A percentile compares a stretch with the other conserved stretches of the same genome.
These are phyloP conservation scores for Rosa rugosa DNA, from an alignment of 306 rosid species.

Conservation along the genomic window DNA sequence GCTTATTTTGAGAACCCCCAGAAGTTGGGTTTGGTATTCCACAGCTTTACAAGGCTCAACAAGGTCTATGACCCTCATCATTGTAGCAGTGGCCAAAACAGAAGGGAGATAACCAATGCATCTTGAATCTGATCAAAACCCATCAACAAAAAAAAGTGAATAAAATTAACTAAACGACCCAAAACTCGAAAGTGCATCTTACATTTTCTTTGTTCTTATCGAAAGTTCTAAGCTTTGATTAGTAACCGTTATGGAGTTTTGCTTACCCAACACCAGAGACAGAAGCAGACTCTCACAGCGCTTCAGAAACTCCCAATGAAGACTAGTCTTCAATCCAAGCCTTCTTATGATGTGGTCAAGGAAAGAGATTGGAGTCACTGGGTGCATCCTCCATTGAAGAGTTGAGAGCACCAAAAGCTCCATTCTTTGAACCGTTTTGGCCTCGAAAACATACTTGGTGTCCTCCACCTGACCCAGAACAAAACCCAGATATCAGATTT, in stretches of 20 bases:
- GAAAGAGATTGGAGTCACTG: conserved; percentile 85
- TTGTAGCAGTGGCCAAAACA: conserved; percentile 86
- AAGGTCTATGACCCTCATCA: conserved; percentile 71
- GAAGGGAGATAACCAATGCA: conserved; percentile 83
- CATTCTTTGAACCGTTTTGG: conserved; percentile 88
- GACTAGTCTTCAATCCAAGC: conserved; percentile 67
- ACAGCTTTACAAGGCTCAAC: conserved; percentile 59
- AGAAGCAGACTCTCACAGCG: conserved; percentile 76
- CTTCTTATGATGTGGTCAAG: conserved; percentile 72
- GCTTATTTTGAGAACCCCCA: conserved; percentile 59
- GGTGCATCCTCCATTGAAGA: conserved; percentile 93
- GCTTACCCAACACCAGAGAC: conserved; percentile 66
- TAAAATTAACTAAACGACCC: neutral
- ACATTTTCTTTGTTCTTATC: conserved; percentile 12
- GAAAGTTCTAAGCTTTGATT: conserved; percentile 5
- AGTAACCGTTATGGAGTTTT: neutral
- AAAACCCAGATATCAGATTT: conserved; percentile 17
- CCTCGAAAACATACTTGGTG: conserved; percentile 61
- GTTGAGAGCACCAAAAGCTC: conserved; percentile 80
- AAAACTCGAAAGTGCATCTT: neutral
- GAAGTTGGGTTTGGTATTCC: conserved; percentile 68
- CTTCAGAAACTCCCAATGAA: conserved; percentile 71
- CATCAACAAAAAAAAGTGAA: neutral
- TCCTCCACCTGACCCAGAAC: conserved; percentile 59
- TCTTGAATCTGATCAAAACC: conserved; percentile 55